Evolutionary conservation across 495 filamentous ascomycete species (phyloP), one percentile per base, ranked within the genome.

Genomic region (Neurospora intermedia): DNA sequence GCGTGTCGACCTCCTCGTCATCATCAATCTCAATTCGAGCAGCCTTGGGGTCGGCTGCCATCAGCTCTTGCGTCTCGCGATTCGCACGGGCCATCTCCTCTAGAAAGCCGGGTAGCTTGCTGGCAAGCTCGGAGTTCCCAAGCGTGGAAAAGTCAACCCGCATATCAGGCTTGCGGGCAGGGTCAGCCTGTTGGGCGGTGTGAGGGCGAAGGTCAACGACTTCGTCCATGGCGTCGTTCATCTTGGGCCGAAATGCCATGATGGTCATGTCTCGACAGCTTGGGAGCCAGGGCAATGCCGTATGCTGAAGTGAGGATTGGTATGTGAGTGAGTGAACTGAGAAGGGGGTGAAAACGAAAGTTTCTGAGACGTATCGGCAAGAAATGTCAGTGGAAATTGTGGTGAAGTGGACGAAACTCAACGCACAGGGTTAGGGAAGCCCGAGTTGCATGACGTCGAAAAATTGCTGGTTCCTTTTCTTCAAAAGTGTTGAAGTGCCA

Each of bases 21-120:
- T 74, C 73, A 43, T 75, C 71, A 16, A 80, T 72, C 43, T 80
- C 76, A 43, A 79, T 71, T 7, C 75, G 45, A 41, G 73, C 73
- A 20, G 71, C 75, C 20, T 70, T 71, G 31, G 75, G 75, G 43
- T 76, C 72, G 70, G 35, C 74, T 40, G 75, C 77, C 70, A 80
- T 75, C 31, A 73, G 39, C 3, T 78, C 73, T 43, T 80, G 70
- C 0, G 71, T 75, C 62, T 80, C 78, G 7, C 75, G 73, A 62
- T 81, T 77, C 38, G 76, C 75, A 0, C 75, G 76, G 7, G 79
- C 77, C 1, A 81, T 46, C 73, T 78, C 77, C 13, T 76, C 75
- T 6, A 81, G 69, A 48, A 81, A 81, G 48, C 76, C 77, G 9
- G 79, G 79, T 15, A 81, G 69, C 0, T 40, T 70, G 40, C 66